A percentile compares a stretch with the other conserved stretches of the same genome.
Conservation (phyloP, 768 basidiomycete species). For the Austroboletus eburneus region DNA sequence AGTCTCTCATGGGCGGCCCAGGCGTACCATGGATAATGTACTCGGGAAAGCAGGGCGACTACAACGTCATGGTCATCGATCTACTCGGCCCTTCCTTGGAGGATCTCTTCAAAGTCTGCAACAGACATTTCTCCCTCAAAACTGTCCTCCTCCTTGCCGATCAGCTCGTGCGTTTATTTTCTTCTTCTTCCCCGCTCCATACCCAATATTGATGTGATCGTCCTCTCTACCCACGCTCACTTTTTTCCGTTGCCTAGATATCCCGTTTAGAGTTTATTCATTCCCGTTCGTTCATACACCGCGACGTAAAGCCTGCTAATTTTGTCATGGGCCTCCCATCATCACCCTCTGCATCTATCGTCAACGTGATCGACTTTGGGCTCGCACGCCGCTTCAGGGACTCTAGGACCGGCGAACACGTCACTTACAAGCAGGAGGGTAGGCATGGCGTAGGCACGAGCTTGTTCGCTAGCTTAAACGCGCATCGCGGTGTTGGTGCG, state of each 20-base stretch:
- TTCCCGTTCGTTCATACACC: slow-evolving; percentile 89
- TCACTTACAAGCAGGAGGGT: slow-evolving; percentile 68
- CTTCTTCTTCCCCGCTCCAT: background rate
- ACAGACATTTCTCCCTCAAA: slow-evolving; percentile 90
- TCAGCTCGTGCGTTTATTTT: slow-evolving; percentile 68
- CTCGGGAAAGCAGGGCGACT: slow-evolving; percentile 87
- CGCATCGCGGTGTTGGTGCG: slow-evolving; percentile 72
- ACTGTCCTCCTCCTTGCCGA: slow-evolving; percentile 92
- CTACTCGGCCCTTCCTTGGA: slow-evolving; percentile 87
- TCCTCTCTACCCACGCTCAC: slow-evolving; percentile 18
- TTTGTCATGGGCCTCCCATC: slow-evolving; percentile 83
- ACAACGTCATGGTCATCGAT: slow-evolving; percentile 98
- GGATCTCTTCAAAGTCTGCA: slow-evolving; percentile 84
- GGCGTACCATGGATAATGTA: slow-evolving; percentile 92
- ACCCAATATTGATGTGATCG: slow-evolving; percentile 7
- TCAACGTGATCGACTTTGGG: slow-evolving; percentile 92
- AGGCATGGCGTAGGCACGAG: slow-evolving; percentile 78
- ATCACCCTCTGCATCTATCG: slow-evolving; percentile 60
- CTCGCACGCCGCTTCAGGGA: slow-evolving; percentile 79
- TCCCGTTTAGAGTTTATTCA: slow-evolving; percentile 97
- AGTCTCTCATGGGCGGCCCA: slow-evolving; percentile 82
- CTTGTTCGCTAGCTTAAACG: slow-evolving; percentile 70
- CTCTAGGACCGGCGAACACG: slow-evolving; percentile 56
- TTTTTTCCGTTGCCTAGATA: slow-evolving; percentile 51
- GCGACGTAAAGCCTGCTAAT: slow-evolving; percentile 98